phyloP scores from a whole-genome alignment of 2,329 filamentous ascomycete species.

The Mycosphaerella sp. region DNA sequence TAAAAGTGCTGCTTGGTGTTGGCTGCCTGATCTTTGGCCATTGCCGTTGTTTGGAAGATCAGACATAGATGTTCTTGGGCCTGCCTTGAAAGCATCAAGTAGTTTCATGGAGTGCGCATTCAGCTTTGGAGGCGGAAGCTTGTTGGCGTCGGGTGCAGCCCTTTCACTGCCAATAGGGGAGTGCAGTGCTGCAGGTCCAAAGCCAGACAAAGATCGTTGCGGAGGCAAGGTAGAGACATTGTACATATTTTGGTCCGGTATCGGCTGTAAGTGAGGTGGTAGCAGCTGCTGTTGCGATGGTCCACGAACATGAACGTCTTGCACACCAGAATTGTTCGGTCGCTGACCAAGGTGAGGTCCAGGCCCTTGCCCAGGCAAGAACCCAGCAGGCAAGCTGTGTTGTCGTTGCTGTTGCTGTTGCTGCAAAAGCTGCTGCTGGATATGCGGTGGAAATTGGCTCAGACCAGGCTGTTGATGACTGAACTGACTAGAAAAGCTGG shows the following conservation, averaged over 20 bases:
- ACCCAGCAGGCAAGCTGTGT: constrained; percentile 18
- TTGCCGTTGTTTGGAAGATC: constrained; percentile 11
- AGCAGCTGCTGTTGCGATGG: not conserved
- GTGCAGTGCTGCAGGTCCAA: not conserved
- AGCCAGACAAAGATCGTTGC: not conserved
- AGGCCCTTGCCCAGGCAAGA: constrained; percentile 5
- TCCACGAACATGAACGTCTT: no score
- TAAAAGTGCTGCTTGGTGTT: constrained; percentile 43
- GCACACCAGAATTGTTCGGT: not conserved
- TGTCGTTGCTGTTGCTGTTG: constrained; percentile 27
- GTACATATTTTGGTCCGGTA: not conserved
- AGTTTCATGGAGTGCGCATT: constrained; percentile 53
- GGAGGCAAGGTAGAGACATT: constrained; percentile 5
- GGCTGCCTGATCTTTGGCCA: constrained; percentile 28
- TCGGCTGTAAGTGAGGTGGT: not conserved
- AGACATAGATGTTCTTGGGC: constrained; percentile 8
- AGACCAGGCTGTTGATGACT: constrained; percentile 23
- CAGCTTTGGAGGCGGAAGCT: constrained; percentile 53
- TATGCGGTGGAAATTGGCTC: constrained; percentile 20
- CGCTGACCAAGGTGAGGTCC: constrained; percentile 8
- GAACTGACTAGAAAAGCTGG: constrained; percentile 10
- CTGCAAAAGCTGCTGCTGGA: constrained; percentile 23
- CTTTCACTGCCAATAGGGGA: constrained; percentile 36
- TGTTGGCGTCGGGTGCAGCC: constrained; percentile 50
- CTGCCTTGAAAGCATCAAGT: constrained; percentile 48